Conservation (phyloP, 176 grass and related monocot species). For the Microstegium vimineum region DNA sequence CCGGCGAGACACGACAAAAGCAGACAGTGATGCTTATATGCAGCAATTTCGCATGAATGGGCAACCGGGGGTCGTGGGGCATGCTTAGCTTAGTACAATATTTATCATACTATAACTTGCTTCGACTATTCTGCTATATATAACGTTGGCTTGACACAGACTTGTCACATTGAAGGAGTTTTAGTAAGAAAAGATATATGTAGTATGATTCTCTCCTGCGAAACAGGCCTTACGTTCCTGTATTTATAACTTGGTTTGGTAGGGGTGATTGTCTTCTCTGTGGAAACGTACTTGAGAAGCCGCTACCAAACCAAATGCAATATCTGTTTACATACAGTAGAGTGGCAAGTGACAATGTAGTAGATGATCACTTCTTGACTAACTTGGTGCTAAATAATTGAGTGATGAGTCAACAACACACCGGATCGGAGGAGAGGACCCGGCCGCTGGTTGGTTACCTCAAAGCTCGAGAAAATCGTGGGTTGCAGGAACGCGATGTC, state of each 20-base stretch:
- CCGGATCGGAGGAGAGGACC: no score
- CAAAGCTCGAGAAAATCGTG: slow-evolving; percentile 67
- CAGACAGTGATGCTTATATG: not conserved
- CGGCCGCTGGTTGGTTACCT: slow-evolving; percentile 39
- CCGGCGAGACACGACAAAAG: not conserved
- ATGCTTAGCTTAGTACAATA: not conserved
- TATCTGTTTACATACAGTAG: not conserved
- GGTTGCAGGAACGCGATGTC: slow-evolving; percentile 56
- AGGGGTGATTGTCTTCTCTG: not conserved
- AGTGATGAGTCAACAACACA: no score
- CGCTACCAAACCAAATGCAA: not conserved
- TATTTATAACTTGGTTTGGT: not conserved
- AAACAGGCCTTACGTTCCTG: not conserved
- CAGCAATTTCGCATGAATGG: not conserved
- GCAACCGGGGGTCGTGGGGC: not conserved
- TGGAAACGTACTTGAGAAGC: not conserved
- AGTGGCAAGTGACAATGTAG: no score
- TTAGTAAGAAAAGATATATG: not conserved
- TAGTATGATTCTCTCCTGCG: not conserved
- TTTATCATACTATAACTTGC: not conserved
- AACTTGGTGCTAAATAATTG: not conserved
- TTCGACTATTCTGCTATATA: not conserved
- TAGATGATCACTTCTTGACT: not conserved
- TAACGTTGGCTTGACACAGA: not conserved
- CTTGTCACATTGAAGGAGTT: not conserved